Base-by-base conservation (phyloP, 1,284 basidiomycete species). In the Ceratobasidium sp. region DNA sequence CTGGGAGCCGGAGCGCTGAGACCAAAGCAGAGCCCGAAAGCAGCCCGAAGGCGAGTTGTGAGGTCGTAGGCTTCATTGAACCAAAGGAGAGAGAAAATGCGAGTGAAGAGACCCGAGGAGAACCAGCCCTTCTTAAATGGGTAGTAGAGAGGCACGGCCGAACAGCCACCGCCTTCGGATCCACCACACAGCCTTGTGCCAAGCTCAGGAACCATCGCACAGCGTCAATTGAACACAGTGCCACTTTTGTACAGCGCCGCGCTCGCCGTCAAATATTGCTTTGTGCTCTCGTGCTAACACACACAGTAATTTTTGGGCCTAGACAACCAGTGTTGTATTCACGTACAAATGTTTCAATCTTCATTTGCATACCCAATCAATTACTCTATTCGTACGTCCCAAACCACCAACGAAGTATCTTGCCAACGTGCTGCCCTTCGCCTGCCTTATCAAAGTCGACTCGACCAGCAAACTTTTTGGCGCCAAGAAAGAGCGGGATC, bases 331-430 rank as follows among this genome's bases (percentile, higher is more conserved):
- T 55, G 6, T 55, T 30, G 26, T 55, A 55, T n/a, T n/a, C n/a
- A n/a, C n/a, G n/a, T n/a, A n/a, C n/a, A 23, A 54, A 13, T 41
- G 47, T 3, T 52, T 66, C 11, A 26, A 58, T 55, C n/a, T 55
- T 58, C 55, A 41, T n/a, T n/a, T n/a, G 13, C 55, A 58, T n/a
- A 9, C n/a, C 47, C 6, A 49, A 18, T 38, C 30, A 38, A 16
- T 11, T n/a, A 26, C 13, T 11, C 35, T 57, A 69, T 32, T 67
- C 63, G 28, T 57, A 69, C 18, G 64, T 69, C 2, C 64, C 64
- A 46, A 69, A 69, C 64, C 64, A 69, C 64, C 64, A 69, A 6
- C 64, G 64, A 18, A 69, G 18, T 35, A 70, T 46, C 41, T 44
- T 70, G 30, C 66, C 66, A n/a, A 70, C 66, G 30, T 70, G 16